phyloP scores from a whole-genome alignment of 73 alveolate species.

The Blepharisma japonicum region DNA sequence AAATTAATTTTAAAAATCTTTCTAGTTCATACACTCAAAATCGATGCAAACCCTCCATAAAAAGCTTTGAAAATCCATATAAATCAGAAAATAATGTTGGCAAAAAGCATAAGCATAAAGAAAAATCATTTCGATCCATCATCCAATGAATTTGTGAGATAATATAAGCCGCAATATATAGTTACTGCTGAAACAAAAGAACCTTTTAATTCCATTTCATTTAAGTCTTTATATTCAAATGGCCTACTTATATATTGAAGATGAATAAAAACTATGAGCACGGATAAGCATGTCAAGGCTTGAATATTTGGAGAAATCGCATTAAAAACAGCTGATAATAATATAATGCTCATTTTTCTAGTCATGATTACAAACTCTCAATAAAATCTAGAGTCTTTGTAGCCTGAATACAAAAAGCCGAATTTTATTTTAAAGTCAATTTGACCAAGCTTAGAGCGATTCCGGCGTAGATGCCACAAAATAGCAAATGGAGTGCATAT shows the following conservation, averaged over 20 bases:
- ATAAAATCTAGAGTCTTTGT: neutral
- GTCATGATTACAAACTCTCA: neutral
- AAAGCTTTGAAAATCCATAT: no score
- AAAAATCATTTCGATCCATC: neutral
- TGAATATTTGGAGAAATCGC: neutral
- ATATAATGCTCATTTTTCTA: neutral
- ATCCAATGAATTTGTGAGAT: neutral
- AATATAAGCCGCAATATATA: constrained; percentile 2
- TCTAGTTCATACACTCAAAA: no score
- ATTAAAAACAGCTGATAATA: neutral
- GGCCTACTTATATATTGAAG: neutral
- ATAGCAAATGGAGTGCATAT: neutral
- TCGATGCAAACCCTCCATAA: no score
- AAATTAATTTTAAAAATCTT: no score
- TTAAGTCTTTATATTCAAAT: neutral
- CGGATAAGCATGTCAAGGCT: neutral
- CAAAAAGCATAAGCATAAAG: neutral
- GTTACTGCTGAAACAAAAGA: neutral
- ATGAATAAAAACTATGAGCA: no score
- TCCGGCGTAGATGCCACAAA: neutral
- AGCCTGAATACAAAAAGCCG: neutral
- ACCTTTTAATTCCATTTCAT: neutral
- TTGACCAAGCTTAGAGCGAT: no score
- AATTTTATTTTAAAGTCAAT: neutral
- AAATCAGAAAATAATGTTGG: neutral